Percentiles rank a stretch among this genome's conserved stretches.
Conservation (phyloP, 371 early-diverging fungal genomes). For the Blakeslea trispora region DNA sequence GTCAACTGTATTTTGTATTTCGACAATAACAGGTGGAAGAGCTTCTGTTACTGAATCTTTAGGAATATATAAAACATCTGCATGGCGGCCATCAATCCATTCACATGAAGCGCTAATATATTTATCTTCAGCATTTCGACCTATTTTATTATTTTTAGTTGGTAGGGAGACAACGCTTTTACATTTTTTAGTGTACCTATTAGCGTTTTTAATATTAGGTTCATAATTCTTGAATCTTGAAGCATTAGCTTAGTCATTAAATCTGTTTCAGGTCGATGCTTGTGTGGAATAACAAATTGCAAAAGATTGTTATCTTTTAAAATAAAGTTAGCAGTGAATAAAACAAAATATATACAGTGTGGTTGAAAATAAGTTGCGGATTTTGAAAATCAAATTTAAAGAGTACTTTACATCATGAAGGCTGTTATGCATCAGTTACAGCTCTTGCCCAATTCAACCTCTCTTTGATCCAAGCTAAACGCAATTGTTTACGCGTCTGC, state of each 20-base stretch:
- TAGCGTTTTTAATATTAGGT: slow-evolving; percentile 8
- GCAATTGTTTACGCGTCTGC: no score
- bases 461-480: no score
- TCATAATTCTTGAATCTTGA: slow-evolving; percentile 13
- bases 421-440: no score
- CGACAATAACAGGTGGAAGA: slow-evolving; percentile 16
- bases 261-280: slow-evolving; percentile 14
- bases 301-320: slow-evolving; percentile 7
- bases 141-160: background rate
- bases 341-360: no score
- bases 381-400: no score
- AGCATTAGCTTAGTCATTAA: slow-evolving; percentile 11
- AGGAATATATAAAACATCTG: slow-evolving; percentile 19
- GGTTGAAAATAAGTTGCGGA: no score
- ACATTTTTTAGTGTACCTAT: background rate
- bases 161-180: slow-evolving; percentile 4
- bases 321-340: no score
- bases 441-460: no score
- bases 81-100: slow-evolving; percentile 25
- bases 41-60: slow-evolving; percentile 14
- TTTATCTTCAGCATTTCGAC: slow-evolving; percentile 5
- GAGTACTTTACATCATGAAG: no score
- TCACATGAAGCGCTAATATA: slow-evolving; percentile 10
- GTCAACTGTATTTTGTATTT: slow-evolving; percentile 18
- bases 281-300: slow-evolving; percentile 15